Evolutionary conservation across 148 eudicot genomes (phyloP), one percentile per base, ranked within the genome.

Genomic region (Persicaria maculosa): DNA sequence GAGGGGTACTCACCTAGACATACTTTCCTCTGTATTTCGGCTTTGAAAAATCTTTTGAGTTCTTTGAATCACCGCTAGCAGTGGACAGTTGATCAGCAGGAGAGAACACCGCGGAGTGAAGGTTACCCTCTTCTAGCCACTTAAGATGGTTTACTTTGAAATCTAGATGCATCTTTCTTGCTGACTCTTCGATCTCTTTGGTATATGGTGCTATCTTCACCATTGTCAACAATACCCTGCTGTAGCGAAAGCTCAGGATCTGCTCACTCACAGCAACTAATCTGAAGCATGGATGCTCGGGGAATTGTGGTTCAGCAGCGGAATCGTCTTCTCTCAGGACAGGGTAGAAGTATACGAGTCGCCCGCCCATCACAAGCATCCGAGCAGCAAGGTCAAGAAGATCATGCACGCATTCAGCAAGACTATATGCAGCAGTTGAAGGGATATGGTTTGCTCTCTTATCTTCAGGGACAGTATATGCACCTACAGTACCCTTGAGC

Each of bases 361-460:
- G 85, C 22, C 99, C 99, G 1, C 89, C 93, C 91, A 88, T 92
- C 31, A 89, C 88, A 6, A 95, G 97, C 97, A 90, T 95, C 74
- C 48, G 88, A 62, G 97, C 97, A 36, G 91, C 99, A 44, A 89
- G 81, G 80, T 95, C 94, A 50, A 95, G 94, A 50, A 95, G 84
- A 82, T 95, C 99, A 72, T 95, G 99, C 57, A 95, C 94, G 36
- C 99, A 95, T 74, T 95, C 99, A 0, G 81, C 99, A 78, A 95
- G 83, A 89, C 99, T 87, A 78, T 95, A 95, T 47, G 97, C 76
- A 77, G 89, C 99, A 22, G 99, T 95, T 57, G 99, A 95, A 69
- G 99, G 97, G 72, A 95, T 95, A 80, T 95, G 99, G 83, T 80
- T 91, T 43, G 84, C 89, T 82, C 97, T 92, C 81, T 89, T 90